Evolutionary conservation across 495 filamentous ascomycete species (phyloP).

Genomic region (Hyaloscypha variabilis): DNA sequence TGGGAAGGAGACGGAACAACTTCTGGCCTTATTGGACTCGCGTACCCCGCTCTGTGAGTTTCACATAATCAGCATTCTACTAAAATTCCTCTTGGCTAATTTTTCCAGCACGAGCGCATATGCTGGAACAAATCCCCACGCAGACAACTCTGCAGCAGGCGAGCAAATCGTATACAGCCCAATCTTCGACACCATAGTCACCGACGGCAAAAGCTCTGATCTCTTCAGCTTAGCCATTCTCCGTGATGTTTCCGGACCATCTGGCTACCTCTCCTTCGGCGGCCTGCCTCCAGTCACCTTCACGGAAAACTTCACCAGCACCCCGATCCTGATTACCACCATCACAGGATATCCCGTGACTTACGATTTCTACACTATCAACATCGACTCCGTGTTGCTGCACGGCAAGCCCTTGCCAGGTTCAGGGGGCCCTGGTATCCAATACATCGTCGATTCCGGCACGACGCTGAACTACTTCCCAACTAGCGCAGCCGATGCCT

Average conservation of each 20-base stretch:
- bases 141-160: too few species aligned
- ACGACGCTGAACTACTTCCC: slow-evolving; percentile 46
- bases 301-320: slow-evolving; percentile 33
- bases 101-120: slow-evolving; percentile 12
- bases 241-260: slow-evolving; percentile 5
- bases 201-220: slow-evolving; percentile 43
- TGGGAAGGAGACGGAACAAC: slow-evolving; percentile 50
- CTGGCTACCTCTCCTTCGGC: slow-evolving; percentile 53
- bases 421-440: slow-evolving; percentile 20
- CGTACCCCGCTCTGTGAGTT: not conserved
- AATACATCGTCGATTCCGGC: slow-evolving; percentile 41
- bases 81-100: not conserved
- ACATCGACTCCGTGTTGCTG: slow-evolving; percentile 19
- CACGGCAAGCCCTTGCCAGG: slow-evolving; percentile 28
- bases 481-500: slow-evolving; percentile 45
- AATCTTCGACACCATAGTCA: slow-evolving; percentile 60
- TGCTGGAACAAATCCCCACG: slow-evolving; percentile 28
- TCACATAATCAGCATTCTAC: too few species aligned
- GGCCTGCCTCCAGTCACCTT: slow-evolving; percentile 40
- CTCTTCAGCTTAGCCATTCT: slow-evolving; percentile 57
- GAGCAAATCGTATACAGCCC: too few species aligned
- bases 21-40: slow-evolving; percentile 55
- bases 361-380: slow-evolving; percentile 8
- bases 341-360: slow-evolving; percentile 36
- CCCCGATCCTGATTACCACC: slow-evolving; percentile 38